Evolutionary conservation across 2,329 filamentous ascomycete species (phyloP).

Genomic region (Pezicula rhizophila): DNA sequence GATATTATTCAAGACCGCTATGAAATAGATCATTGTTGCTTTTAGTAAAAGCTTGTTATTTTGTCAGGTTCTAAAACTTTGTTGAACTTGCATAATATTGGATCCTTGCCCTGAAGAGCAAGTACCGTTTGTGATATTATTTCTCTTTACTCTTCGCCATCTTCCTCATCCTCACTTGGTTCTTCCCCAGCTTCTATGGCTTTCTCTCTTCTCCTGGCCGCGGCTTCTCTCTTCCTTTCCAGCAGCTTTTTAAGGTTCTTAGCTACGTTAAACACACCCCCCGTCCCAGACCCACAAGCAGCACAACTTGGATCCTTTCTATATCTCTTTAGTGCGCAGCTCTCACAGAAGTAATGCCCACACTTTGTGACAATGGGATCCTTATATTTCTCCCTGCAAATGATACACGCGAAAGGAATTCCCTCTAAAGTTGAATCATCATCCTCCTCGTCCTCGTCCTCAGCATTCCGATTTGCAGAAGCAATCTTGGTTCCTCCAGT

Average conservation of each 20-base stretch:
- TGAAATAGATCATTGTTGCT: no score
- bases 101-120: not conserved
- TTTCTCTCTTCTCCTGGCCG: conserved; percentile 44
- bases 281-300: conserved; percentile 77
- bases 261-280: conserved; percentile 83
- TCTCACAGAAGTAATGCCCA: conserved; percentile 92
- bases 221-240: conserved; percentile 54
- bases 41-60: no score
- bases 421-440: conserved; percentile 26
- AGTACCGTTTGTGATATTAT: not conserved
- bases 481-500: conserved; percentile 45
- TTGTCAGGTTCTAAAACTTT: no score
- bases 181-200: conserved; percentile 47
- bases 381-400: conserved; percentile 31
- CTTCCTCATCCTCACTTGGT: conserved; percentile 38
- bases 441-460: conserved; percentile 40
- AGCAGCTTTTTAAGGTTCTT: conserved; percentile 77
- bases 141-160: conserved; percentile 23
- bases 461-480: conserved; percentile 23
- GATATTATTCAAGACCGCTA: no score
- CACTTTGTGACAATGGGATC: conserved; percentile 82
- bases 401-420: conserved; percentile 29
- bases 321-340: conserved; percentile 81
- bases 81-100: not conserved
- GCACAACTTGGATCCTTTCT: conserved; percentile 81